Percentiles rank a stretch among this genome's conserved stretches.
These are phyloP conservation scores for Ganoderma lucidum DNA, from an alignment of 1,284 basidiomycete genomes.

Conservation along the genomic window DNA sequence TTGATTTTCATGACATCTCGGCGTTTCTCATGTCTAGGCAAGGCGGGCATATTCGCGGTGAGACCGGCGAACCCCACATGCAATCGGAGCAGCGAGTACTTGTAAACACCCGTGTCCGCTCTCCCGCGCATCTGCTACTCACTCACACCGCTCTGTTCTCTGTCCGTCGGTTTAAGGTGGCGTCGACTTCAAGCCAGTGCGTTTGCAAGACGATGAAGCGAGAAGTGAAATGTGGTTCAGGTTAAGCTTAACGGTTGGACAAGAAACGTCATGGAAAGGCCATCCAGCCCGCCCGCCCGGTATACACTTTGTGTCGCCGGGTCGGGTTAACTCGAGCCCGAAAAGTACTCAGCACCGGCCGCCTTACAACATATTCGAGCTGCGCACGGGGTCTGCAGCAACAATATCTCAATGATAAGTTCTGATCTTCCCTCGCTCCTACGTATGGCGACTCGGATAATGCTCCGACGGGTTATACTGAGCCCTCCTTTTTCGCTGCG, in stretches of 20 bases:
- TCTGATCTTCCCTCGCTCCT: background rate
- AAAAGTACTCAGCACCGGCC: background rate
- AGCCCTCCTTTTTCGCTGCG: background rate
- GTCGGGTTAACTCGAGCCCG: background rate
- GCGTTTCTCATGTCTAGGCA: background rate
- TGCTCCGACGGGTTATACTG: background rate
- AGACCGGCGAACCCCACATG: no score
- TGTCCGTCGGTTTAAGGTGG: background rate
- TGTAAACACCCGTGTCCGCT: background rate
- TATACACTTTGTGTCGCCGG: background rate
- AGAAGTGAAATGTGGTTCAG: background rate
- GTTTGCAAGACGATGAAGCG: background rate
- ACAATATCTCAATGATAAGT: background rate
- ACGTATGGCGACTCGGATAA: background rate
- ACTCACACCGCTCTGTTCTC: background rate
- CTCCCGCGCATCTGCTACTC: background rate
- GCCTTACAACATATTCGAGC: background rate
- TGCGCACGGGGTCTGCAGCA: background rate
- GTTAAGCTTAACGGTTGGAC: background rate
- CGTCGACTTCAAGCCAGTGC: background rate
- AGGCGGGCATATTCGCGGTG: background rate
- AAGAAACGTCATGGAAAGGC: background rate
- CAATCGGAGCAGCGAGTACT: no score
- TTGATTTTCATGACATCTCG: background rate
- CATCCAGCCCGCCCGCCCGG: background rate